Percentiles rank a stretch among this genome's conserved stretches.
Conservation (phyloP, 495 filamentous ascomycete genomes). For the Aspergillus affinis region DNA sequence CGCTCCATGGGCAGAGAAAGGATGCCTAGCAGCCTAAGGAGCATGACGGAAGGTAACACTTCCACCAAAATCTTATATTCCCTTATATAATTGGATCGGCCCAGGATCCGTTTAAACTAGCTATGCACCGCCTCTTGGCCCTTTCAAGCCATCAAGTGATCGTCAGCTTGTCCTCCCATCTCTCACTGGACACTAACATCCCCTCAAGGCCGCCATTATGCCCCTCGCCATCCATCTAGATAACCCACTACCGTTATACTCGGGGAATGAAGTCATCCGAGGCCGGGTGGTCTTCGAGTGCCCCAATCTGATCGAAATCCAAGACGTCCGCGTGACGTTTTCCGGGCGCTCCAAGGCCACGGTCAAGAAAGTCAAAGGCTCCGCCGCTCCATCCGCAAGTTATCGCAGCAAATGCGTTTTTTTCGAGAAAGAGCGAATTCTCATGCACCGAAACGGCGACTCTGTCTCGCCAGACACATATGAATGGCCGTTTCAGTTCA, state of each 20-base stretch:
- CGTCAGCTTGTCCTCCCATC: neutral
- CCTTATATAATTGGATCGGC: neutral
- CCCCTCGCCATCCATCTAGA: slow-evolving; percentile 12
- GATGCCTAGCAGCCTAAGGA: too few relatives aligned
- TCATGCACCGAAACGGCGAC: slow-evolving; percentile 4
- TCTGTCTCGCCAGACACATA: slow-evolving; percentile 10
- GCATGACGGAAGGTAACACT: neutral
- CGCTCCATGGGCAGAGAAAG: neutral
- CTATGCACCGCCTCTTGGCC: too few relatives aligned
- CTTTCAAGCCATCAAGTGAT: neutral
- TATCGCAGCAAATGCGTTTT: slow-evolving; percentile 18
- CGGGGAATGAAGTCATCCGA: slow-evolving; percentile 9
- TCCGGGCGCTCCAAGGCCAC: slow-evolving; percentile 15
- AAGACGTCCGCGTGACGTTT: slow-evolving; percentile 14
- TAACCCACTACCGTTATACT: slow-evolving; percentile 10
- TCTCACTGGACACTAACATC: neutral
- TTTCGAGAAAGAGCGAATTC: slow-evolving; percentile 14
- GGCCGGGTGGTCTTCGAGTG: slow-evolving; percentile 10
- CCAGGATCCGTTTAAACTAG: too few relatives aligned
- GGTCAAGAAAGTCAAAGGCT: slow-evolving; percentile 16
- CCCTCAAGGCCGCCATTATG: slow-evolving; percentile 2
- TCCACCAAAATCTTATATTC: neutral
- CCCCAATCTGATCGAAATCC: slow-evolving; percentile 4
- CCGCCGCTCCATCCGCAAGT: slow-evolving; percentile 6
- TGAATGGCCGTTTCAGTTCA: slow-evolving; percentile 19